Base-by-base conservation (phyloP, 148 eudicot species). In the Rheum nobile region DNA sequence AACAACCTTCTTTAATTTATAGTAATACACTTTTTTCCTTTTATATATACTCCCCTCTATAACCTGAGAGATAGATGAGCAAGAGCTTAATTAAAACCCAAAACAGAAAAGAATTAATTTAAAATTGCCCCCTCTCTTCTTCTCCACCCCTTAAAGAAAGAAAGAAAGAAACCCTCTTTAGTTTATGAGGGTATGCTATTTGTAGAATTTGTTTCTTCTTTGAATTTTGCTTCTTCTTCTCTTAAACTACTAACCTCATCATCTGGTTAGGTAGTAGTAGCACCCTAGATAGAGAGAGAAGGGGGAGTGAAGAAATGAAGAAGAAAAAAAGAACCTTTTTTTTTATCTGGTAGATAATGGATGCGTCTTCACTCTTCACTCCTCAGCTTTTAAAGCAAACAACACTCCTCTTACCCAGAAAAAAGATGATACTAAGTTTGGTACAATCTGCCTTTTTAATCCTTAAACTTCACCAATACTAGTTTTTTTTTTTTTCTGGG, bases 181-280 rank as follows among this genome's bases (percentile, higher is more conserved):
- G 19, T 59, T 59, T 59, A 28, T 26, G 34, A 26, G 34, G 34
- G 7, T 46, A 71, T 82, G 67, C 82, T 82, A 82, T 73, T 71
- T 76, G 76, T 82, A 71, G 80, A 79, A 82, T 46, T 79, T 74
- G 72, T 73, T 79, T 79, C 70, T 22, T 71, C 26, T 14, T 35
- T 22, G 37, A 43, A 48, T 76, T 70, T 73, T 82, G 72, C 75
- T 21, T 37, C 70, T 67, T 13, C 35, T 35, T 47, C 22, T 67
- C 54, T 71, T 57, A 44, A 50, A 26, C 78, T 80, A 14, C 52
- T 4, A 50, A n/a, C 2, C 22, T 50, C 52, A 13, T 47, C 41
- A 17, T 47, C 21, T 16, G 57, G 38, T 44, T 46, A 72, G 75
- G 76, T 65, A 75, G 54, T 57, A 80, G 76, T 63, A 75, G 57